Evolutionary conservation across 495 filamentous ascomycete genomes (phyloP), one percentile per base, ranked within the genome.

Genomic region (Penicillium subrubescens): DNA sequence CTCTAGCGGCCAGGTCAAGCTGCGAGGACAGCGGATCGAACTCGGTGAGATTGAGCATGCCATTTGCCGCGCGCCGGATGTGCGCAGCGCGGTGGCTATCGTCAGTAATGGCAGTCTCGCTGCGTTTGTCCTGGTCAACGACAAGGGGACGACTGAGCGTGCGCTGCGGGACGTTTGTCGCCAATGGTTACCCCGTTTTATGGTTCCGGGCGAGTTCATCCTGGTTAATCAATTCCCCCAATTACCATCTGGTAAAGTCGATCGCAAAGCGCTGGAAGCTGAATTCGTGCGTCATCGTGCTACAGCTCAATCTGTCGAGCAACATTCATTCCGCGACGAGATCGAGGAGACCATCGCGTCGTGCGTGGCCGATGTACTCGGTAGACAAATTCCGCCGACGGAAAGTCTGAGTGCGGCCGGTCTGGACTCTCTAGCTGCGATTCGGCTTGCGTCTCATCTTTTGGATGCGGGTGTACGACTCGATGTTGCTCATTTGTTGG

Each of bases 31-130:
- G 71, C 79, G 92, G 52, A 82, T 96, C 31, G 92, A 96, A 67
- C 86, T 96, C 2, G 92, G 91, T 2, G 92, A 96, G 70, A 82
- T 95, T 14, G 93, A 96, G 68, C 85, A 91, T 59, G 86, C 85
- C 17, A 82, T 90, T 6, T 73, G 86, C 57, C 81, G 83, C 64
- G 77, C 84, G 1, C 70, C 79, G 1, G 82, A 81, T 6, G 81
- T 86, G 21, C 78, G 76, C 41, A 81, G 77, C 53, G 86, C 84
- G 7, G 81, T 89, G 43, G 89, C 84, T 5, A 80, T 83, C 17
- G 84, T 95, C 1, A 77, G 89, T 41, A 75, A 77, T 5, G 82
- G 84, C 4, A 82, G 80, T 8, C 72, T 95, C 29, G 83, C 94
- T 35, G 85, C 87, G 4, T 95, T 92, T 71, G 90, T 88, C 43